A percentile compares a stretch with the other conserved stretches of the same genome.
phyloP scores from a whole-genome alignment of 805 yeast species.

The Candida multigemmis region DNA sequence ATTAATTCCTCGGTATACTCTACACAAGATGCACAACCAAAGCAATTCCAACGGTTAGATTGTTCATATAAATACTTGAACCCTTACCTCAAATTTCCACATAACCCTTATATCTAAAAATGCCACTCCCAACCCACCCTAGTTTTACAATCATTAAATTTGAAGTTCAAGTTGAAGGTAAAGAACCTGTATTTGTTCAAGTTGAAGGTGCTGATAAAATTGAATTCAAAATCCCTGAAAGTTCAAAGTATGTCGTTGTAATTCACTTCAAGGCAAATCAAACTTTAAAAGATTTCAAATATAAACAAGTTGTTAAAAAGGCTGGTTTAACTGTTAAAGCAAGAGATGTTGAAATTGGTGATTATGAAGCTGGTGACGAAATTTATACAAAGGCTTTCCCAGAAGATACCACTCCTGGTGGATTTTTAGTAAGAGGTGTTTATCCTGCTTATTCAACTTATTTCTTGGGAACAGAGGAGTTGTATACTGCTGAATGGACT shows the following conservation, averaged over 20 bases:
- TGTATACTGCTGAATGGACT: conserved; percentile 21
- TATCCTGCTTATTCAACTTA: conserved; percentile 23
- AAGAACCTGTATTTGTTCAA: conserved; percentile 12
- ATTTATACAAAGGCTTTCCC: conserved; percentile 19
- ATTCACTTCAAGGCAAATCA: conserved; percentile 22
- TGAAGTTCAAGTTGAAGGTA: conserved; percentile 20
- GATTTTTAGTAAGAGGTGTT: conserved; percentile 27
- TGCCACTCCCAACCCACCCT: conserved; percentile 13
- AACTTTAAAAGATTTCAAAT: conserved; percentile 18
- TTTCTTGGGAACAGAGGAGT: conserved; percentile 19
- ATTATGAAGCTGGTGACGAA: conserved; percentile 25
- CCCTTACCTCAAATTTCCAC: no score
- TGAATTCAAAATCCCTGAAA: conserved; percentile 26
- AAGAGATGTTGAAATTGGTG: conserved; percentile 21
- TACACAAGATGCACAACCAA: no score
- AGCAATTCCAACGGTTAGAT: no score
- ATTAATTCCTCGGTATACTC: no score
- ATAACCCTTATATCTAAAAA: no score
- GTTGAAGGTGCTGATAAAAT: conserved; percentile 20
- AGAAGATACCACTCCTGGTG: conserved; percentile 29
- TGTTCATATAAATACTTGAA: no score
- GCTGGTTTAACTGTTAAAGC: conserved; percentile 23
- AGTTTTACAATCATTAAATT: conserved; percentile 24
- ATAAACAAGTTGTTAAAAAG: conserved; percentile 27
- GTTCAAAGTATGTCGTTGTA: conserved; percentile 20